Conservation (phyloP, 2,329 filamentous ascomycete species). For the Aureobasidium sp. region DNA sequence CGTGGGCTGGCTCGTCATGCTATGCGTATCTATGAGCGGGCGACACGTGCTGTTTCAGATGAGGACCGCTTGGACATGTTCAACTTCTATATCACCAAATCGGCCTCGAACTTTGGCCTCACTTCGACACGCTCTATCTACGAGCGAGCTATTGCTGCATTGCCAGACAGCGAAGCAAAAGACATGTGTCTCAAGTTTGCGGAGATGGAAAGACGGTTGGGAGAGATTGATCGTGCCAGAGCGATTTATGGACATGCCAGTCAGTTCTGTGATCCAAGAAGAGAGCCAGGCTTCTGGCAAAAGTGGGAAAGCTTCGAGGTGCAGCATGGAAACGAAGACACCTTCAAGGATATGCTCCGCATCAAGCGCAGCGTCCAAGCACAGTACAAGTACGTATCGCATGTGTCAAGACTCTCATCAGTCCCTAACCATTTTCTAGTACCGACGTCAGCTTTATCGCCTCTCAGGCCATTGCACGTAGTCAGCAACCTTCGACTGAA, state of each 20-base stretch:
- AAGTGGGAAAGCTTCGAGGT: conserved; percentile 98
- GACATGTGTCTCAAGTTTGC: conserved; percentile 99
- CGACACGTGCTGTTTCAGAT: conserved; percentile 87
- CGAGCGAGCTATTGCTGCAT: conserved; percentile 86
- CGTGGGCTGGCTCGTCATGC: conserved; percentile 88
- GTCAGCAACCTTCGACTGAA: conserved; percentile 40
- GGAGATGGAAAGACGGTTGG: conserved; percentile 86
- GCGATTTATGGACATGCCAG: conserved; percentile 95
- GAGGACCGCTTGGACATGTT: conserved; percentile 97
- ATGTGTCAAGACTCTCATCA: background rate
- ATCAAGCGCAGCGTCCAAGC: conserved; percentile 97
- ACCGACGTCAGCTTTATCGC: conserved; percentile 99
- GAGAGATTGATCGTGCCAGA: conserved; percentile 88
- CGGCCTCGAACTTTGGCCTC: conserved; percentile 93
- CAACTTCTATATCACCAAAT: conserved; percentile 99
- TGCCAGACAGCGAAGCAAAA: conserved; percentile 87
- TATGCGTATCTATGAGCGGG: conserved; percentile 98
- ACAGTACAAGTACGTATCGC: conserved; percentile 69
- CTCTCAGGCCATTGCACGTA: conserved; percentile 82
- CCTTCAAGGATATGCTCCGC: conserved; percentile 97
- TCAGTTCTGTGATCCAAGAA: conserved; percentile 94
- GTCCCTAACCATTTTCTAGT: conserved; percentile 38
- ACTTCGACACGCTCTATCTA: conserved; percentile 94
- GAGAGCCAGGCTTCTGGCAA: conserved; percentile 83
- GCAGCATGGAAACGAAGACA: conserved; percentile 96